phyloP scores from a whole-genome alignment of 768 basidiomycete genomes.

The Agrocybe chaxingu region DNA sequence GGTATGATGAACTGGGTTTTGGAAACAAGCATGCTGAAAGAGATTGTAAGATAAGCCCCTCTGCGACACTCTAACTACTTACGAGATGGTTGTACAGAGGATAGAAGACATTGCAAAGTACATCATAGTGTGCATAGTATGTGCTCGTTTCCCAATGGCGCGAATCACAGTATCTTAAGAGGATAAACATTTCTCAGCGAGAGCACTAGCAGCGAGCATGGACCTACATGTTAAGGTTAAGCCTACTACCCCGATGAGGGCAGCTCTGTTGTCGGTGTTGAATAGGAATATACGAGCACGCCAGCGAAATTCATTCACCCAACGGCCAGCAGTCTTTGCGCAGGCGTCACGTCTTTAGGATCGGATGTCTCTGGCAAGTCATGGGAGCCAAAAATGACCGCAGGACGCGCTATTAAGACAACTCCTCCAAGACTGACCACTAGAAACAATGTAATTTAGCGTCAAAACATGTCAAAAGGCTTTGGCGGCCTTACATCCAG shows the following conservation, averaged over 20 bases:
- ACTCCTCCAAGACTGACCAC: constrained; percentile 73
- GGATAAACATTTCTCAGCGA: not conserved
- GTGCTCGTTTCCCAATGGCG: constrained; percentile 71
- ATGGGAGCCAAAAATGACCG: constrained; percentile 58
- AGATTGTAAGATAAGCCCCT: not conserved
- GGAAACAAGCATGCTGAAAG: constrained; percentile 38
- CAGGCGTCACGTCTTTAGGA: constrained; percentile 21
- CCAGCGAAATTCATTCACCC: not conserved
- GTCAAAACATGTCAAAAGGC: not conserved
- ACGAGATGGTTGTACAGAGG: constrained; percentile 31
- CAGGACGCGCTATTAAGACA: constrained; percentile 76
- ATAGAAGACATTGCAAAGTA: constrained; percentile 63
- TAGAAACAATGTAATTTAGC: constrained; percentile 11
- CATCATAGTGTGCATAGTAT: constrained; percentile 64
- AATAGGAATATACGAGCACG: not conserved
- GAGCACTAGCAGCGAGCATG: not conserved
- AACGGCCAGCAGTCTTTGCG: constrained; percentile 47
- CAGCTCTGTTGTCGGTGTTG: constrained; percentile 34
- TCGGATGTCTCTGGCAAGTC: constrained; percentile 16
- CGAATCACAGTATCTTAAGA: constrained; percentile 40
- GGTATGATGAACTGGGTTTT: constrained; percentile 42
- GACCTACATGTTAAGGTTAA: constrained; percentile 66
- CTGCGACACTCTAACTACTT: constrained; percentile 4
- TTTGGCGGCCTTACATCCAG: constrained; percentile 29
- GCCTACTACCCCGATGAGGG: constrained; percentile 60